Evolutionary conservation across 2,329 filamentous ascomycete species (phyloP).

Genomic region (Colletotrichum magnum): DNA sequence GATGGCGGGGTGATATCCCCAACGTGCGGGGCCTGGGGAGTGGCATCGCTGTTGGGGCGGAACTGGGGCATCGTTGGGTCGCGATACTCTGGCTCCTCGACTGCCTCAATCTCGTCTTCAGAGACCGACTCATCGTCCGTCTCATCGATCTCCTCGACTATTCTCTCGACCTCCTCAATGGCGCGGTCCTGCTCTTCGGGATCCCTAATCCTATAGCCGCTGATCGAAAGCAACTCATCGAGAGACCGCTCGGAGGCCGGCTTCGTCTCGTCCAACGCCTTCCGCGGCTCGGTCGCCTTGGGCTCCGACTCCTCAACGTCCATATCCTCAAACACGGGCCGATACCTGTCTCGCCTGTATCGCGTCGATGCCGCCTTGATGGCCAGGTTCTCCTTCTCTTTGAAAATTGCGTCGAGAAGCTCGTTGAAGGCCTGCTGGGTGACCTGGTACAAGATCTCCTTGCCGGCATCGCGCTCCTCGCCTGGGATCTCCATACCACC

Average conservation of each 20-base stretch:
- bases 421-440: constrained; percentile 96
- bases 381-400: constrained; percentile 82
- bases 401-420: constrained; percentile 88
- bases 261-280: constrained; percentile 43
- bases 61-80: constrained; percentile 80
- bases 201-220: constrained; percentile 59
- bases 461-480: constrained; percentile 85
- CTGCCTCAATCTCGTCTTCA: constrained; percentile 40
- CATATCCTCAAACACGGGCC: constrained; percentile 60
- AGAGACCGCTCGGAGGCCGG: constrained; percentile 50
- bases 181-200: background rate
- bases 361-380: constrained; percentile 76
- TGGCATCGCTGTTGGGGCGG: constrained; percentile 66
- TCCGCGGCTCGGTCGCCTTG: constrained; percentile 27
- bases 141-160: constrained; percentile 41
- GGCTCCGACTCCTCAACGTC: constrained; percentile 32
- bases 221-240: constrained; percentile 58
- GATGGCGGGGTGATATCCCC: constrained; percentile 3
- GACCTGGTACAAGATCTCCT: constrained; percentile 91
- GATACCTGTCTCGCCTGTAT: constrained; percentile 70
- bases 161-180: constrained; percentile 28
- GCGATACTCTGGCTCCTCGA: constrained; percentile 48
- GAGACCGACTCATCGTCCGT: constrained; percentile 38
- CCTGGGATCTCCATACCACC: constrained; percentile 84
- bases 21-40: constrained; percentile 38